Base-by-base conservation (phyloP, 2,329 filamentous ascomycete species). In the Delphinella strobiligena region DNA sequence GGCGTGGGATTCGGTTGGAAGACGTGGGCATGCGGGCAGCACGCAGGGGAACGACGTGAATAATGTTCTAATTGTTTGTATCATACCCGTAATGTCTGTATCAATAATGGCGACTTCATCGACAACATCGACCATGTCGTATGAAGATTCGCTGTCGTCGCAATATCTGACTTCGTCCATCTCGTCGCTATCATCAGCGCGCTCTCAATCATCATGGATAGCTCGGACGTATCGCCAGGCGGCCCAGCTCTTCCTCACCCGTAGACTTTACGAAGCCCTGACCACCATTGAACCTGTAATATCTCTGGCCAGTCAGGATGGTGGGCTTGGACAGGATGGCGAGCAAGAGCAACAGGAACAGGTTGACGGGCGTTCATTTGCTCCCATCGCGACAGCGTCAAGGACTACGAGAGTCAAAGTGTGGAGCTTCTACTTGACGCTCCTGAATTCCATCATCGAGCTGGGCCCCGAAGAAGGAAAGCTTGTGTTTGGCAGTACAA, bases 391-490 rank as follows among this genome's bases (percentile, higher is more conserved):
- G 39, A 75, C 72, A 47, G 86, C 86, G 38, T 88, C 83, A 31
- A 77, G 82, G 49, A 82, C 80, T 22, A 91, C 85, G 42, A 72
- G 88, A 48, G 82, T 94, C 60, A 98, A 96, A 62, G 82, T 96
- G 47, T 98, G 91, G 91, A 94, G 87, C 60, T 72, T 98, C 53
- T 98, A 96, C 59, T 73, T 96, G 48, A 94, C 88, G 14, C 81
- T 95, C 37, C 69, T 96, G 46, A 94, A 95, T 64, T 82, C 86
- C 30, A 82, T 95, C 47, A 69, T 93, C 27, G 89, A 96, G 54
- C 69, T 96, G 55, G 86, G 87, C 41, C 71, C 83, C 2, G 85
- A 94, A 49, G 88, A 95, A 60, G 91, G 89, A 36, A 94, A 91
- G 65, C 75, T 80, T 37, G 74, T 80, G 10, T 93, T 96, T 63